Base-by-base conservation (phyloP, 208 protist species). In the Angomonas deanei region DNA sequence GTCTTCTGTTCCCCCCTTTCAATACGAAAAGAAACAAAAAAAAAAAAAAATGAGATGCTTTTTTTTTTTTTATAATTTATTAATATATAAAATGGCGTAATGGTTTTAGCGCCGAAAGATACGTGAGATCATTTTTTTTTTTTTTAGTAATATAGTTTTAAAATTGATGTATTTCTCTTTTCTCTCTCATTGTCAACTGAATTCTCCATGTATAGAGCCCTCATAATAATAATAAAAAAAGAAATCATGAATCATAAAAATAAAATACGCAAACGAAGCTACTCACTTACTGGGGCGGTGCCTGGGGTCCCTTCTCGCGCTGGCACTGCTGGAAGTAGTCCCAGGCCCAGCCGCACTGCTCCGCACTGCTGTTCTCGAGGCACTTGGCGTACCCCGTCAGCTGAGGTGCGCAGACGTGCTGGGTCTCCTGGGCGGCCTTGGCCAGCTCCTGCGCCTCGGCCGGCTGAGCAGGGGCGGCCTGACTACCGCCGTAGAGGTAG, bases 271-370 rank as follows among this genome's bases (percentile, higher is more conserved):
- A 49, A 64, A 19, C n/a, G 17, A 53, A 55, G 57, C 19, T 19
- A 64, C 5, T 49, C 33, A 52, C 26, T 30, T 59, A 59, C 21
- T 30, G 15, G 30, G 11, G 4, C 8, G 30, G 27, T 10, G n/a
- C 10, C 32, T 67, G 21, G 36, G 34, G 48, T 10, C 72, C 60
- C 34, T 82, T 69, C 42, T 78, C 62, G 1, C 59, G 31, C 61
- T 88, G 82, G 72, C 88, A 94, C 74, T 94, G 83, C 54, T 74
- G 61, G 65, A 94, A 94, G 74, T 86, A 83, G 34, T 94, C 88
- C 88, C 88, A 94, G 36, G 82, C 88, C 88, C 88, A 94, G 71
- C 82, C 87, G 74, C 88, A 94, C 54, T 74, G 74, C 49, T 91
- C 80, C 26, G 82, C 49, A 1, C 68, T 68, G 21, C 76, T 72